phyloP scores from a whole-genome alignment of 345 rosid species.

The Balakata baccata region DNA sequence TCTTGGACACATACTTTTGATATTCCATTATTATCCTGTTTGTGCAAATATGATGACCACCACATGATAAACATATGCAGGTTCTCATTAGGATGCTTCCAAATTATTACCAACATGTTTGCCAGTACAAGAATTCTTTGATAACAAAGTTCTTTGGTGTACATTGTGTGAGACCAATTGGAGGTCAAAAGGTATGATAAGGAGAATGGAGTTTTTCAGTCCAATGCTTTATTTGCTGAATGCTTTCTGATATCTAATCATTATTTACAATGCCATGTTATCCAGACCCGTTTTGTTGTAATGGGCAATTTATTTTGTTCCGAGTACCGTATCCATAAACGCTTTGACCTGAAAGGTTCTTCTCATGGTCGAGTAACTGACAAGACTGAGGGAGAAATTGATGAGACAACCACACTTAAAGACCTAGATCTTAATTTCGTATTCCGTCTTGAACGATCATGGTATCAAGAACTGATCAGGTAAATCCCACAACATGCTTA shows the following conservation, averaged over 20 bases:
- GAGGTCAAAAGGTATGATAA: constrained; percentile 56
- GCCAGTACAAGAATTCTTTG: constrained; percentile 57
- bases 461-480: constrained; percentile 60
- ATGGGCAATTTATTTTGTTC: constrained; percentile 71
- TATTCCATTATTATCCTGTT: background rate
- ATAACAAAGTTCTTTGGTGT: constrained; percentile 72
- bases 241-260: constrained; percentile 6
- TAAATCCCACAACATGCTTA: constrained; percentile 8
- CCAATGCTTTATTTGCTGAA: background rate
- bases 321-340: constrained; percentile 56
- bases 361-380: constrained; percentile 64
- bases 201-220: background rate
- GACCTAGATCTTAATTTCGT: constrained; percentile 67
- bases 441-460: constrained; percentile 47
- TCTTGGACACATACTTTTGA: background rate
- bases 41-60: constrained; percentile 1
- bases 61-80: constrained; percentile 31
- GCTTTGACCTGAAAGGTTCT: constrained; percentile 72
- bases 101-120: constrained; percentile 59
- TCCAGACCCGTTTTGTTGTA: constrained; percentile 59
- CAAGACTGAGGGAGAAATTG: constrained; percentile 50
- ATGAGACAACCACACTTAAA: constrained; percentile 63
- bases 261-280: constrained; percentile 10
- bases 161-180: constrained; percentile 61
- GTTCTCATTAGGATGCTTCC: constrained; percentile 63